Evolutionary conservation across 192 early-diverging fungal genomes (phyloP).

Genomic region (Coemansia brasiliensis): DNA sequence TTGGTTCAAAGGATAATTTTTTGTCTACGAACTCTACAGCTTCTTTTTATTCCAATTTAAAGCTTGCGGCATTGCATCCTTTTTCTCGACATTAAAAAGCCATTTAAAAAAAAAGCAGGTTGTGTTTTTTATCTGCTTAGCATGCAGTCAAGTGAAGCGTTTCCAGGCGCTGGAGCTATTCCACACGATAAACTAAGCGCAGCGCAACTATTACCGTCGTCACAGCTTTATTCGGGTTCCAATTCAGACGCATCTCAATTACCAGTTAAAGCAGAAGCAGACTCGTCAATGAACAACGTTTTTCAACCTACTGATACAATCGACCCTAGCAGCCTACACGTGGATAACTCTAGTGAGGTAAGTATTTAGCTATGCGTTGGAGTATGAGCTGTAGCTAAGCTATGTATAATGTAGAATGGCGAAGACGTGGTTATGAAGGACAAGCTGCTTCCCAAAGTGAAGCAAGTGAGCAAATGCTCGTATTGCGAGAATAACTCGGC

Average conservation of each 20-base stretch:
- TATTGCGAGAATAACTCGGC: slow-evolving; percentile 55
- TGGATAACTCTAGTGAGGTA: slow-evolving; percentile 54
- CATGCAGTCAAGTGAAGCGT: slow-evolving; percentile 8
- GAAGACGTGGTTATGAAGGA: slow-evolving; percentile 54
- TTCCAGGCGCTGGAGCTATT: neutral
- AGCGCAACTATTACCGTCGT: neutral
- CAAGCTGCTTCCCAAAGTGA: slow-evolving; percentile 50
- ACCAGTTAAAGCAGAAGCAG: slow-evolving; percentile 1
- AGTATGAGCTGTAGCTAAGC: no score
- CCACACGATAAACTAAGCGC: neutral
- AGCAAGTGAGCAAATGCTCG: slow-evolving; percentile 55
- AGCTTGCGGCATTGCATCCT: no score
- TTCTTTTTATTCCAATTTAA: no score
- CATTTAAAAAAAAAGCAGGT: neutral
- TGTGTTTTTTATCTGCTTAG: neutral
- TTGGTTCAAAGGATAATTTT: no score
- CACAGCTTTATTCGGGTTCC: neutral
- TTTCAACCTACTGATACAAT: slow-evolving; percentile 15
- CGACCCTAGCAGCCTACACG: slow-evolving; percentile 22
- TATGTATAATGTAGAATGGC: slow-evolving; percentile 22
- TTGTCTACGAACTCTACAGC: no score
- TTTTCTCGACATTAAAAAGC: neutral
- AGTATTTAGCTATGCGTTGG: slow-evolving; percentile 5
- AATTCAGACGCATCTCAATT: slow-evolving; percentile 7
- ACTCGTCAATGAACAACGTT: slow-evolving; percentile 1